Conservation (phyloP, 495 filamentous ascomycete genomes). For the Rusavskia elegans region DNA sequence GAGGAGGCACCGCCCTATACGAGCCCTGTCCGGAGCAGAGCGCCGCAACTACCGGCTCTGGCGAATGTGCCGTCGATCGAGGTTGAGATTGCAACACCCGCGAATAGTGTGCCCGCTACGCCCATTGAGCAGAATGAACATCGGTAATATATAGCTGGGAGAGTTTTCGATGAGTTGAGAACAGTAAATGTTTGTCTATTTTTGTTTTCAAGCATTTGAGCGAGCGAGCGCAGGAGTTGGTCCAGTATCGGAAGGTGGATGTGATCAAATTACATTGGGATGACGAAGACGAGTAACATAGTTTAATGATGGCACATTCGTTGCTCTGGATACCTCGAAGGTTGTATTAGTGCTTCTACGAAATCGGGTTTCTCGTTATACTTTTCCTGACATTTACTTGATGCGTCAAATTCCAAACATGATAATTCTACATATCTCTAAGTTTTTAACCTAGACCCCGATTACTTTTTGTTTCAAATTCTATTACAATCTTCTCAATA, state of each 20-base stretch:
- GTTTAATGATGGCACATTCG: too few relatives aligned
- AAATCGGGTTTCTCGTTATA: too few relatives aligned
- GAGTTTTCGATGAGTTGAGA: neutral
- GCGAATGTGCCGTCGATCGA: conserved; percentile 11
- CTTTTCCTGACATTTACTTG: too few relatives aligned
- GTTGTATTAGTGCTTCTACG: too few relatives aligned
- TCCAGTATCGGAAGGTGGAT: neutral
- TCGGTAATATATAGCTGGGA: neutral
- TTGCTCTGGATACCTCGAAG: too few relatives aligned
- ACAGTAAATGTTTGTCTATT: neutral
- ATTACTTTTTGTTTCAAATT: neutral
- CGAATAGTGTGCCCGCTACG: conserved; percentile 7
- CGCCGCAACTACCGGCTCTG: conserved; percentile 10
- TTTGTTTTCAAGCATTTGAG: too few relatives aligned
- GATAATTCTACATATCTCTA: too few relatives aligned
- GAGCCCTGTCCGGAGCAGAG: neutral
- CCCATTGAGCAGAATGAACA: conserved; percentile 2
- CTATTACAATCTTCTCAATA: conserved; percentile 64
- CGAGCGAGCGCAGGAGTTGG: conserved; percentile 2
- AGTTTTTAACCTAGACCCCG: too few relatives aligned
- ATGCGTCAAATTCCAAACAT: too few relatives aligned
- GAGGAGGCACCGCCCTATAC: conserved; percentile 9
- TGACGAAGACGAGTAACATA: too few relatives aligned
- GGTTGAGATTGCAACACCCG: conserved; percentile 11
- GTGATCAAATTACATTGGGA: too few relatives aligned